Evolutionary conservation across 805 yeast genomes (phyloP).

Genomic region (Lipomyces yamanashiensis): DNA sequence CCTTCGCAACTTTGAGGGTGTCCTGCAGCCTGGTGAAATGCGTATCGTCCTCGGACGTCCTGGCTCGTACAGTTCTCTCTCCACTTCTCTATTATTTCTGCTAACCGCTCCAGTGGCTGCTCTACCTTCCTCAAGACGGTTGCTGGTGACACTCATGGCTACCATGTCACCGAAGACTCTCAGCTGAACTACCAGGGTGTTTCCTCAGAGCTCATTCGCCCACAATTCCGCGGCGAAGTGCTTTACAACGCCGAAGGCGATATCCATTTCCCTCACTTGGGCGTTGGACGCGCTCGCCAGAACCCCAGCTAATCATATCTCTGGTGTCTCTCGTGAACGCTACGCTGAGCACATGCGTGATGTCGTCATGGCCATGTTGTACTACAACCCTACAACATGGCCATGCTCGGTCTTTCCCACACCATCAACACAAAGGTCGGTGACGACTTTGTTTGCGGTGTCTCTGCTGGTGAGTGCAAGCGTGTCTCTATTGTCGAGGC

Average conservation of each 20-base stretch:
- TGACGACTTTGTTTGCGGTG: slow-evolving; percentile 59
- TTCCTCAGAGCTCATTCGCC: slow-evolving; percentile 51
- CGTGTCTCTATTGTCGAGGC: slow-evolving; percentile 60
- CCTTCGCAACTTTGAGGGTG: slow-evolving; percentile 59
- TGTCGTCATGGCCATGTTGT: slow-evolving; percentile 56
- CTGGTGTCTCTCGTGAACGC: slow-evolving; percentile 55
- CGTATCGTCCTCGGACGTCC: slow-evolving; percentile 80
- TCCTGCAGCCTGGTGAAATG: slow-evolving; percentile 65
- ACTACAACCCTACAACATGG: too few species aligned
- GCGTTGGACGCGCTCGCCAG: slow-evolving; percentile 62
- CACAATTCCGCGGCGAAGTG: slow-evolving; percentile 62
- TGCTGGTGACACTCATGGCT: slow-evolving; percentile 62
- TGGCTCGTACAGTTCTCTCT: slow-evolving; percentile 48
- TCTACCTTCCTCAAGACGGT: slow-evolving; percentile 63
- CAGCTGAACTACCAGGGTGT: slow-evolving; percentile 49
- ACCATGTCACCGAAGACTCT: slow-evolving; percentile 53
- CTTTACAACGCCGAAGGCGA: slow-evolving; percentile 69
- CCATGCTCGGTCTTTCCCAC: slow-evolving; percentile 50
- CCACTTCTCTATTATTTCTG: slow-evolving; percentile 40
- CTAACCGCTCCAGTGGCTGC: slow-evolving; percentile 58
- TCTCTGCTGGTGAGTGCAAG: slow-evolving; percentile 62
- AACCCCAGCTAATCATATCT: slow-evolving; percentile 61
- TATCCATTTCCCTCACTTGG: slow-evolving; percentile 63
- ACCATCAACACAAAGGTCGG: slow-evolving; percentile 52
- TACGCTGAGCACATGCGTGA: slow-evolving; percentile 56